Conservation (phyloP, 352 stramenopile species). For the Phytophthora cryptogea region DNA sequence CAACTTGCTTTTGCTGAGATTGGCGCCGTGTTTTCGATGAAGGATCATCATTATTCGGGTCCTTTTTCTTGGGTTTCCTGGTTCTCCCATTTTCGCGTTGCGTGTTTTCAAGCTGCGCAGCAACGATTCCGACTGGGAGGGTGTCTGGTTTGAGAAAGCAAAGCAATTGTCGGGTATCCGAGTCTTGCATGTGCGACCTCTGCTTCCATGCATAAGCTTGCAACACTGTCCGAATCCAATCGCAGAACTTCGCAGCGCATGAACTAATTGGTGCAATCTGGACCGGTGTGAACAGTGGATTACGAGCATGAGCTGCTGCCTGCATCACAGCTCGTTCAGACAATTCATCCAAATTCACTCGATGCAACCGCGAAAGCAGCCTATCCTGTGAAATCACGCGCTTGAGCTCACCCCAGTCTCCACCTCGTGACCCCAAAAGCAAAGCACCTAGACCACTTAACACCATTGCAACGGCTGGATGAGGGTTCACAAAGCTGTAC, state of each 20-base stretch:
- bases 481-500: constrained; percentile 80
- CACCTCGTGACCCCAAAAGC: constrained; percentile 45
- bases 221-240: constrained; percentile 76
- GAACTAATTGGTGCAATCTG: constrained; percentile 83
- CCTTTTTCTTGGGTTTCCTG: constrained; percentile 3
- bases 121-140: constrained; percentile 26
- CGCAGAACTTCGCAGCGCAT: constrained; percentile 88
- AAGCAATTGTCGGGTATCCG: constrained; percentile 47
- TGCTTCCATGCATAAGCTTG: constrained; percentile 78
- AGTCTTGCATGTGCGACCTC: constrained; percentile 39
- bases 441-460: constrained; percentile 60
- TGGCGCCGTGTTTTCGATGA: constrained; percentile 18
- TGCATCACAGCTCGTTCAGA: constrained; percentile 36
- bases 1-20: constrained; percentile 37
- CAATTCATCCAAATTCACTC: constrained; percentile 50
- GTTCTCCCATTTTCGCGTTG: constrained; percentile 1
- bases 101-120: constrained; percentile 15
- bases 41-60: constrained; percentile 1
- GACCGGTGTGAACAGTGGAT: constrained; percentile 64
- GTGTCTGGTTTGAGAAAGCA: constrained; percentile 60
- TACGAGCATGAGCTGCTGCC: constrained; percentile 56
- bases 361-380: constrained; percentile 50
- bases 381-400: constrained; percentile 69
- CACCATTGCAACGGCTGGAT: constrained; percentile 81
- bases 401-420: constrained; percentile 54